Evolutionary conservation across 2,329 filamentous ascomycete species (phyloP).

Genomic region (Alternaria brassicicola): DNA sequence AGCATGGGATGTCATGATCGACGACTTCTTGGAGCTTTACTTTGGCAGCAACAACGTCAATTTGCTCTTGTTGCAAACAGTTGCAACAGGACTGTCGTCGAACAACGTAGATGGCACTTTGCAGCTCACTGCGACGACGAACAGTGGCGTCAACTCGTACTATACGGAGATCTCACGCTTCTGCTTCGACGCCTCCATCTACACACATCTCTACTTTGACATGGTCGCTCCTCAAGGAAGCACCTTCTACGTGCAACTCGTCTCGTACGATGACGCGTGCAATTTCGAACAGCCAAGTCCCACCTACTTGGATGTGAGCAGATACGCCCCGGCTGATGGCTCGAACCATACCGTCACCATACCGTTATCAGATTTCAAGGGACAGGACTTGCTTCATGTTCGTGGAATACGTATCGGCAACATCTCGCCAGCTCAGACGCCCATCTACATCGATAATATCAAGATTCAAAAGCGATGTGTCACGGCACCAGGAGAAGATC

Average conservation of each 20-base stretch:
- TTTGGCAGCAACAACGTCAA: slow-evolving; percentile 17
- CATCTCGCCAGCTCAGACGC: slow-evolving; percentile 12
- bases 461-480: slow-evolving; percentile 16
- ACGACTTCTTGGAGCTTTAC: slow-evolving; percentile 15
- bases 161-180: slow-evolving; percentile 15
- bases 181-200: slow-evolving; percentile 11
- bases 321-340: slow-evolving; percentile 12
- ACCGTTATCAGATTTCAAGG: slow-evolving; percentile 8
- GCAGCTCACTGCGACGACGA: slow-evolving; percentile 11
- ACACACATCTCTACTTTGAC: slow-evolving; percentile 15
- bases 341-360: slow-evolving; percentile 13
- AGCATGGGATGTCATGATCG: slow-evolving; percentile 13
- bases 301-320: slow-evolving; percentile 10
- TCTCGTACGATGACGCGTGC: slow-evolving; percentile 10
- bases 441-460: slow-evolving; percentile 12
- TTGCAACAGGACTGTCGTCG: slow-evolving; percentile 10
- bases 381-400: slow-evolving; percentile 11
- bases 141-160: slow-evolving; percentile 13
- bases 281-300: slow-evolving; percentile 3
- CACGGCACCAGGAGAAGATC: slow-evolving; percentile 13
- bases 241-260: slow-evolving; percentile 13
- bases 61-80: slow-evolving; percentile 7
- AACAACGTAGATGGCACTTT: slow-evolving; percentile 12
- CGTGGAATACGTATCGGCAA: slow-evolving; percentile 15
- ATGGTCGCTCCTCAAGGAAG: slow-evolving; percentile 10